A percentile compares a stretch with the other conserved stretches of the same genome.
These are phyloP conservation scores for Biscogniauxia marginata DNA, from an alignment of 2,329 filamentous ascomycete species.

Conservation along the genomic window DNA sequence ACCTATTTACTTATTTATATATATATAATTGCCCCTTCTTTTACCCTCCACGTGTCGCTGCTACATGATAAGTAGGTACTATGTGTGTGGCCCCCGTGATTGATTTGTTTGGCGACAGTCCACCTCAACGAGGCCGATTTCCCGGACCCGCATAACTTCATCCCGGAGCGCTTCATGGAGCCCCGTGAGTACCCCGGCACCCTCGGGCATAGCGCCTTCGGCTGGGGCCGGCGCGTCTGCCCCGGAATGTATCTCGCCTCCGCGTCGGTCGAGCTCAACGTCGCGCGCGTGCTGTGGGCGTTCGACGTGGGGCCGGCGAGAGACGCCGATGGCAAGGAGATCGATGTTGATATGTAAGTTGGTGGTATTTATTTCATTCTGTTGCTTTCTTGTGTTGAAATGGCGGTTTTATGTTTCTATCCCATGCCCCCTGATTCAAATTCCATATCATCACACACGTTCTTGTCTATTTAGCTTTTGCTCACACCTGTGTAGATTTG, in stretches of 20 bases:
- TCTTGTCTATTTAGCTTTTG: not conserved
- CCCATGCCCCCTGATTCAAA: not conserved
- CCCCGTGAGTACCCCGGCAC: conserved; percentile 36
- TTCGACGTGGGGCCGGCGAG: conserved; percentile 41
- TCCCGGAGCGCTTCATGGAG: conserved; percentile 7
- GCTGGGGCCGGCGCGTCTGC: conserved; percentile 41
- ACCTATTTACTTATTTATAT: not conserved
- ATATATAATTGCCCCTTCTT: too few species aligned
- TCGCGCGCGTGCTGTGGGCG: conserved; percentile 52
- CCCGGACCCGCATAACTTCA: conserved; percentile 25
- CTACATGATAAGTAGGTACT: too few species aligned
- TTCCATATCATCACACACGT: not conserved
- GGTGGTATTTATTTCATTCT: too few species aligned
- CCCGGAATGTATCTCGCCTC: conserved; percentile 51
- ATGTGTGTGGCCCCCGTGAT: too few species aligned
- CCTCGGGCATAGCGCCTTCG: conserved; percentile 40
- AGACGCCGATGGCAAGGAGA: conserved; percentile 28
- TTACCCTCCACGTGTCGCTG: too few species aligned
- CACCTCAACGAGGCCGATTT: conserved; percentile 42
- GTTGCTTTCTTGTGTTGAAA: too few species aligned
- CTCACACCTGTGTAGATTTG: conserved; percentile 31
- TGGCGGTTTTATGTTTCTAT: too few species aligned
- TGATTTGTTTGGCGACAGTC: too few species aligned
- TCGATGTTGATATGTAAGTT: conserved; percentile 41
- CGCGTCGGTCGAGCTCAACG: conserved; percentile 45